Evolutionary conservation across 208 protist species (phyloP).

Genomic region (Angomonas ambiguus): DNA sequence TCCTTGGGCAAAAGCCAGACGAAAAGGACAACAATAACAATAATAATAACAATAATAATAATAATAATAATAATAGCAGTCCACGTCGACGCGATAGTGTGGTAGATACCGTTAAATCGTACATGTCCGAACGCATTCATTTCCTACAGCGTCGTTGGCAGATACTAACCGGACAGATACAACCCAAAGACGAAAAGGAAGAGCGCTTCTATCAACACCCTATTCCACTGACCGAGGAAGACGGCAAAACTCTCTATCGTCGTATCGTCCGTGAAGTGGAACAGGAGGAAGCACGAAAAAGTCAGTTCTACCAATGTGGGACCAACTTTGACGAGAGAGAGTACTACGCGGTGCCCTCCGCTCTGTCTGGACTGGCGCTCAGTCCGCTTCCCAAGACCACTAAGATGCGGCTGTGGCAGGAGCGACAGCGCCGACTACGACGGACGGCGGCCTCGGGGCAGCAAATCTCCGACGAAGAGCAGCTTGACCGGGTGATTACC

Average conservation of each 20-base stretch:
- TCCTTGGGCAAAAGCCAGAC: neutral
- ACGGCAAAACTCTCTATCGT: constrained; percentile 27
- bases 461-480: constrained; percentile 54
- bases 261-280: constrained; percentile 19
- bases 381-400: constrained; percentile 42
- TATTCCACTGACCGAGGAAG: constrained; percentile 50
- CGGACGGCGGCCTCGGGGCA: constrained; percentile 22
- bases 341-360: constrained; percentile 34
- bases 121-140: constrained; percentile 26
- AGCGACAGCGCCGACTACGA: constrained; percentile 43
- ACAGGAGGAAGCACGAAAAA: constrained; percentile 18
- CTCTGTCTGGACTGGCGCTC: constrained; percentile 47
- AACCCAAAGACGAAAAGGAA: constrained; percentile 37
- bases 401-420: constrained; percentile 69
- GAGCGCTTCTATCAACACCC: constrained; percentile 37
- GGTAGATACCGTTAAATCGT: neutral
- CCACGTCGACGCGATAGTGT: no score
- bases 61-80: no score
- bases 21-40: no score
- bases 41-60: no score
- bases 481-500: constrained; percentile 48
- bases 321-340: constrained; percentile 23
- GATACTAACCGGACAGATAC: constrained; percentile 18
- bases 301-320: constrained; percentile 17
- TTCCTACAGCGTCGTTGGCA: constrained; percentile 67